Evolutionary conservation across 2,329 filamentous ascomycete genomes (phyloP).

Genomic region (Penicillium sp.): DNA sequence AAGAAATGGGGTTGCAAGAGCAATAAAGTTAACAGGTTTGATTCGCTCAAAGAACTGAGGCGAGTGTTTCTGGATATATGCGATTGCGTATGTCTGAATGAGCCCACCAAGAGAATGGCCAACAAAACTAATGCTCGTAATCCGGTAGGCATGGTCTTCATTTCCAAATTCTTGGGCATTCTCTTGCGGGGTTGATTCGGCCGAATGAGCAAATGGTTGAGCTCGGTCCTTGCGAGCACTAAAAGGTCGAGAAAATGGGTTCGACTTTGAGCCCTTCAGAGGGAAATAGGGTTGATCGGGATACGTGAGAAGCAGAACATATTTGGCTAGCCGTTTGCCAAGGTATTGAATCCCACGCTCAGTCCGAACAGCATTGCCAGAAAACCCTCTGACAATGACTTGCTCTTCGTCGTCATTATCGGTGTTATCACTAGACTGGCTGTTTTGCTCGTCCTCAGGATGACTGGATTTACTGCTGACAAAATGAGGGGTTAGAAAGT

Average conservation of each 20-base stretch:
- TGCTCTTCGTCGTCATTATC: conserved; percentile 61
- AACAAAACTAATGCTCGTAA: conserved; percentile 93
- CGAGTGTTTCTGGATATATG: conserved; percentile 95
- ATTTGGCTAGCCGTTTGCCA: conserved; percentile 89
- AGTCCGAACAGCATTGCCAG: conserved; percentile 84
- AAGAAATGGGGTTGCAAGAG: conserved; percentile 81
- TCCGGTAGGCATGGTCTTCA: conserved; percentile 64
- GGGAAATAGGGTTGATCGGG: conserved; percentile 89
- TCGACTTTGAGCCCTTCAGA: conserved; percentile 53
- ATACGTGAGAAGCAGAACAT: conserved; percentile 84
- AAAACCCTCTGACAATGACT: conserved; percentile 84
- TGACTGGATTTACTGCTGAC: background rate
- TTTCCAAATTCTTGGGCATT: conserved; percentile 40
- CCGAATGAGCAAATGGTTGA: conserved; percentile 38
- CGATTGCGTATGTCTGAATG: conserved; percentile 89
- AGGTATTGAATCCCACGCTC: conserved; percentile 96
- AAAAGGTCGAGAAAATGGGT: conserved; percentile 50
- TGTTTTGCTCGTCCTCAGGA: background rate
- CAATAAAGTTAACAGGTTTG: conserved; percentile 84
- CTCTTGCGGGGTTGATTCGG: conserved; percentile 37
- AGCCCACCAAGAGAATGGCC: conserved; percentile 88
- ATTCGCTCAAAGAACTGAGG: conserved; percentile 86
- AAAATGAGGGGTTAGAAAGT: background rate
- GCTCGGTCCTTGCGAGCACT: conserved; percentile 36
- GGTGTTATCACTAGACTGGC: conserved; percentile 10